A percentile compares a stretch with the other conserved stretches of the same genome.
These are phyloP conservation scores for Truncatella angustata DNA, from an alignment of 2,329 filamentous ascomycete genomes.

Conservation along the genomic window DNA sequence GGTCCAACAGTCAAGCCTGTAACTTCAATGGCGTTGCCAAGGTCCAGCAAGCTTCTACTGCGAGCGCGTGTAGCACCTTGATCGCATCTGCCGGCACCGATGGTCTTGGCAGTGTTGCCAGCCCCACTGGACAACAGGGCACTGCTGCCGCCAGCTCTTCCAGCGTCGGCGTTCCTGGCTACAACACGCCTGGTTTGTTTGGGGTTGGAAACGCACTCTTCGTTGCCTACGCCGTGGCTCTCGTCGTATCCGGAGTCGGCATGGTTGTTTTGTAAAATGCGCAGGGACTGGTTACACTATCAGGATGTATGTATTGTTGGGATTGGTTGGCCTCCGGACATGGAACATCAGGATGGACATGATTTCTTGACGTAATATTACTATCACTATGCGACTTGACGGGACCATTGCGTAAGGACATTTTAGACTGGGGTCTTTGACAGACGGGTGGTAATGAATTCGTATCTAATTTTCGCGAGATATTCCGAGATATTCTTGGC, in stretches of 20 bases:
- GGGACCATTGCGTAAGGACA: background rate
- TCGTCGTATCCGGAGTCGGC: conserved; percentile 48
- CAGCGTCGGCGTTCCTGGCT: conserved; percentile 41
- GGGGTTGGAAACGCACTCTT: conserved; percentile 34
- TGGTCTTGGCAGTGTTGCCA: conserved; percentile 55
- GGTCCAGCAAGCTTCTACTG: conserved; percentile 44
- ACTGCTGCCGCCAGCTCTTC: conserved; percentile 39
- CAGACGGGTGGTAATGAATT: conserved; percentile 3
- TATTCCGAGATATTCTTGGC: background rate
- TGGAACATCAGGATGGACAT: background rate
- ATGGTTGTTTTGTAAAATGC: conserved; percentile 53
- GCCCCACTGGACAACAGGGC: conserved; percentile 36
- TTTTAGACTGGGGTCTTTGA: conserved; percentile 7
- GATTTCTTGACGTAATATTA: background rate
- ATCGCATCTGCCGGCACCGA: conserved; percentile 62
- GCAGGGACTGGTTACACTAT: background rate
- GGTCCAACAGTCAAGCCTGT: conserved; percentile 58
- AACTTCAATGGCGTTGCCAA: conserved; percentile 68
- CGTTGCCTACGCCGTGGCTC: conserved; percentile 46
- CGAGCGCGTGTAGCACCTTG: conserved; percentile 54
- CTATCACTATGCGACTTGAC: background rate
- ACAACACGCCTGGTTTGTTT: conserved; percentile 26
- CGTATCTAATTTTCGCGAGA: background rate
- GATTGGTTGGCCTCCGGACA: background rate
- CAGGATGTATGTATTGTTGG: background rate